Conservation (phyloP, 2,329 filamentous ascomycete genomes). For the Tolypocladium ovalisporum region DNA sequence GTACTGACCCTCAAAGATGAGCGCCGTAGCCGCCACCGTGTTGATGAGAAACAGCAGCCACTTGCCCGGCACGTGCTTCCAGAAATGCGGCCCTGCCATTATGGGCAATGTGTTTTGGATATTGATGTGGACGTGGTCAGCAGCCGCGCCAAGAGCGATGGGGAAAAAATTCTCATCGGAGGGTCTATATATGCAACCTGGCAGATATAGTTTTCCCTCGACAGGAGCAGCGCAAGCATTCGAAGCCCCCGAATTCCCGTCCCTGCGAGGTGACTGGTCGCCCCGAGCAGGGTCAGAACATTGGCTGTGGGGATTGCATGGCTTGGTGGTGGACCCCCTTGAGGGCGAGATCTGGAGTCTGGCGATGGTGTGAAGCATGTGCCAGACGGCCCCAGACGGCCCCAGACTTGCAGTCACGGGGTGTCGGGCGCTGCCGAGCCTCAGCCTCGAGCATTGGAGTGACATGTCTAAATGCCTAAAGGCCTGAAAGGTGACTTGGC, state of each 20-base stretch:
- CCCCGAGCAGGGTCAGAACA: not conserved
- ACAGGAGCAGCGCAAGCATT: not conserved
- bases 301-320: not conserved
- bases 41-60: constrained; percentile 10
- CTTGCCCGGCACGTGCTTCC: constrained; percentile 12
- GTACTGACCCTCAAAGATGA: constrained; percentile 10
- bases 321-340: not conserved
- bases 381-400: not conserved
- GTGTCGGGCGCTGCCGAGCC: not conserved
- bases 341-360: not conserved
- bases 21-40: constrained; percentile 9
- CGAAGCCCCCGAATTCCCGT: not conserved
- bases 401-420: not conserved
- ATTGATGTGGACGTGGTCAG: not conserved
- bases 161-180: not conserved
- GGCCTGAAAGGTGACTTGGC: not conserved
- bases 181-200: not conserved
- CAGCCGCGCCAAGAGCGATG: not conserved
- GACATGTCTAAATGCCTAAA: not conserved
- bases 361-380: not conserved
- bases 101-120: too few species aligned
- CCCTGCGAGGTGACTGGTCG: not conserved
- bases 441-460: not conserved
- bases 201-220: not conserved
- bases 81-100: constrained; percentile 8